phyloP scores from a whole-genome alignment of 805 yeast genomes.

The Spencermartinsiella europaea region DNA sequence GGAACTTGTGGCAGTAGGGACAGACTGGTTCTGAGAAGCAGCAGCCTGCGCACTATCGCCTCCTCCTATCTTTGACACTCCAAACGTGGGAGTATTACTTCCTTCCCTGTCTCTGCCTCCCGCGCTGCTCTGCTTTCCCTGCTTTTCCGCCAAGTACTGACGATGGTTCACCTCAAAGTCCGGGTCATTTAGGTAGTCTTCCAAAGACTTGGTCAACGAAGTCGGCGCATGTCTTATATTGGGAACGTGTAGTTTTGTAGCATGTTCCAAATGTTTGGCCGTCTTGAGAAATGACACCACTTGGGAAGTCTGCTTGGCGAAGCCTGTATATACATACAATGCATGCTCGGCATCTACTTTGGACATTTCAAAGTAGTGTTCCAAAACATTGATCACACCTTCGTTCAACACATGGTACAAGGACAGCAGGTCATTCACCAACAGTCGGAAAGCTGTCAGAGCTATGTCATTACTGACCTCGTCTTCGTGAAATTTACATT shows the following conservation, averaged over 20 bases:
- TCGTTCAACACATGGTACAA: conserved; percentile 89
- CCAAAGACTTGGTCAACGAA: conserved; percentile 77
- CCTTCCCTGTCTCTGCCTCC: conserved; percentile 5
- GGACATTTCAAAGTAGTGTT: conserved; percentile 92
- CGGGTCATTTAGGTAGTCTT: conserved; percentile 84
- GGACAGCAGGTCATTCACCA: conserved; percentile 84
- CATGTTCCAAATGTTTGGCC: conserved; percentile 82
- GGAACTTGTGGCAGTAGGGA: not conserved
- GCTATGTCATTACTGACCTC: conserved; percentile 77
- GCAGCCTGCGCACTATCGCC: not conserved
- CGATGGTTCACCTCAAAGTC: conserved; percentile 74
- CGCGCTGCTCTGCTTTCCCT: conserved; percentile 28
- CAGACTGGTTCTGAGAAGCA: not conserved
- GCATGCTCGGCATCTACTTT: conserved; percentile 82
- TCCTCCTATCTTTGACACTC: not conserved
- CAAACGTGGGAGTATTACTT: not conserved
- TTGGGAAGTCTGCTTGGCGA: conserved; percentile 78
- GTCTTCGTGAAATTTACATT: conserved; percentile 68
- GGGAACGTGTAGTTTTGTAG: conserved; percentile 88
- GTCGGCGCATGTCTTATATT: conserved; percentile 97
- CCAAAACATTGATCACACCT: conserved; percentile 89
- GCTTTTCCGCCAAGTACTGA: conserved; percentile 69
- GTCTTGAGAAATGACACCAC: conserved; percentile 83
- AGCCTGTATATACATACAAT: conserved; percentile 72
- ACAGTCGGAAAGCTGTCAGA: conserved; percentile 75